Evolutionary conservation across 202 grass and related monocot genomes (phyloP), one percentile per base, ranked within the genome.

Genomic region (Setaria viridis): DNA sequence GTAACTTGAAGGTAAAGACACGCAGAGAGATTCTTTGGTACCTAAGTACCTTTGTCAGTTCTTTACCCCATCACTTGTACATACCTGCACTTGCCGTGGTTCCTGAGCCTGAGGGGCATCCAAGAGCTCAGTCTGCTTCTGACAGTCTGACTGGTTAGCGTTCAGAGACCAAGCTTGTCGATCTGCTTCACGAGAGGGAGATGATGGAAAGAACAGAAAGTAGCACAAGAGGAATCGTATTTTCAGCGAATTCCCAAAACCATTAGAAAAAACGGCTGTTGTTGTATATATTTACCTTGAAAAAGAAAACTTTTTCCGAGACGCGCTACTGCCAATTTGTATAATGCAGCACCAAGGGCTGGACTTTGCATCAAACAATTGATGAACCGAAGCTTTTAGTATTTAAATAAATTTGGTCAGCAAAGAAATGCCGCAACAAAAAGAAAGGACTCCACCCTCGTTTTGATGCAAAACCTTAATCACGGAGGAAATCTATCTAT

Each of bases 1-100:
- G 9, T 46, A 76, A 35, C 70, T 81, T 89, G n/a, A 81, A 35
- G 82, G 16, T 76, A 60, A 89, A 76, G 34, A 60, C 57, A 60
- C 57, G 57, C 57, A 17, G 5, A 81, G 51, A 7, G 62, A 34
- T 70, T 74, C 50, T 49, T 57, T n/a, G 54, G 59, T 4, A 11
- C 25, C 25, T 25, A 25, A 25, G 25, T 25, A 25, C n/a, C 29
- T 68, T 77, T 62, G 37, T 33, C 37, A 57, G 11, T 25, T 48
- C 12, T 57, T 62, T 63, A 32, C 25, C 11, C 37, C 69, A 45
- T 45, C 42, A 45, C 7, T 45, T 7, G 42, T 10, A n/a, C 50
- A 21, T 39, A 21, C 33, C 11, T 20, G 54, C 2, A 8, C 17
- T 10, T 49, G 19, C 47, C 34, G 72, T 55, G 20, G 11, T 25